Conservation (phyloP, 2,329 filamentous ascomycete genomes). For the Neophaeococcomyces aloes region DNA sequence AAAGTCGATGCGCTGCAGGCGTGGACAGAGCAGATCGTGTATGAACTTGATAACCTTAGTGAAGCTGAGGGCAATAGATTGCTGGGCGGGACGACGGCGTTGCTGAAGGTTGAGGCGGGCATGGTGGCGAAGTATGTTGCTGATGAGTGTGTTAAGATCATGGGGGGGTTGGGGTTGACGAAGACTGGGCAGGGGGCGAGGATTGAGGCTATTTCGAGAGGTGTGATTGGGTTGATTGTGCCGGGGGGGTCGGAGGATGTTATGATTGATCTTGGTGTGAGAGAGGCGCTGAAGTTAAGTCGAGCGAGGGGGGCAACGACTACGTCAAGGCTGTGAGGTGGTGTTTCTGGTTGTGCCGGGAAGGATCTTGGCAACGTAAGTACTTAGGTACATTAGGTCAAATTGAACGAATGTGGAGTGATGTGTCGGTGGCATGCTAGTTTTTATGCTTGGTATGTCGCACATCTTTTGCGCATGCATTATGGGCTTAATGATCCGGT, state of each 20-base stretch:
- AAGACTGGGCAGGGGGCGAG: slow-evolving; percentile 12
- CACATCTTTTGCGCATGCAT: too few relatives aligned
- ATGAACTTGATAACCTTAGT: slow-evolving; percentile 16
- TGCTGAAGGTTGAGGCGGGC: slow-evolving; percentile 9
- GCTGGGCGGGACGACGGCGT: slow-evolving; percentile 7
- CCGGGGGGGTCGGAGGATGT: slow-evolving; percentile 15
- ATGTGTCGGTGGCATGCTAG: too few relatives aligned
- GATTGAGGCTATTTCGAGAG: slow-evolving; percentile 13
- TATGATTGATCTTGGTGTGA: slow-evolving; percentile 13
- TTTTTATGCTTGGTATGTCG: too few relatives aligned
- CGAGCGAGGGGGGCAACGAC: not conserved
- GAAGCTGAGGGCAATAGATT: slow-evolving; percentile 3
- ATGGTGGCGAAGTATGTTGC: slow-evolving; percentile 9
- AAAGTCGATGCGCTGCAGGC: slow-evolving; percentile 48
- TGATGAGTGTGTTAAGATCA: slow-evolving; percentile 11
- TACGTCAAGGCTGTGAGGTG: slow-evolving; percentile 2
- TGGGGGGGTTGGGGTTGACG: slow-evolving; percentile 13
- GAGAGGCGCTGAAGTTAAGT: slow-evolving; percentile 11
- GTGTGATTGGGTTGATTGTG: slow-evolving; percentile 9
- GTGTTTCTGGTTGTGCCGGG: too few relatives aligned
- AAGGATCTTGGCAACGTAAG: too few relatives aligned
- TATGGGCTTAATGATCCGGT: too few relatives aligned
- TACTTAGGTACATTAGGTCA: too few relatives aligned
- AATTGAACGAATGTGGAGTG: too few relatives aligned
- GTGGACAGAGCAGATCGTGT: slow-evolving; percentile 49